Conservation (phyloP, 768 basidiomycete genomes). For the Termitomyces titanicus region DNA sequence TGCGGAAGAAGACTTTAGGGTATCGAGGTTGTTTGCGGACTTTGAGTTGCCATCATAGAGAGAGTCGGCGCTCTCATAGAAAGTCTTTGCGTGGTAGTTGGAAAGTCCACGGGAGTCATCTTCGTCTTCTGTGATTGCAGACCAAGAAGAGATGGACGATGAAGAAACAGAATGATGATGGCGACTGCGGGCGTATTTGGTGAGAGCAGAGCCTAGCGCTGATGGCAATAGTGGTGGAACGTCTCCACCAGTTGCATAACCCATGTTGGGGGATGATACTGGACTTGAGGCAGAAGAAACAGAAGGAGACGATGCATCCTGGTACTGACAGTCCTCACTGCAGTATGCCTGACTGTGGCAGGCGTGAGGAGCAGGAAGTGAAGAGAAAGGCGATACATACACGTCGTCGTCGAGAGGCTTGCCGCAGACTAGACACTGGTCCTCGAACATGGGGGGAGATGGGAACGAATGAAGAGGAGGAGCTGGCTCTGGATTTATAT, state of each 20-base stretch:
- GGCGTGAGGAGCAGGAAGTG: conserved; percentile 15
- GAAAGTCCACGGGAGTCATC: conserved; percentile 40
- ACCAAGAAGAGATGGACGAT: conserved; percentile 65
- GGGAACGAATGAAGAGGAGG: conserved; percentile 9
- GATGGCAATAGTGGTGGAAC: conserved; percentile 67
- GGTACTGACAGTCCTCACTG: conserved; percentile 61
- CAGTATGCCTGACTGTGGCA: conserved; percentile 60
- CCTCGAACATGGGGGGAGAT: conserved; percentile 61
- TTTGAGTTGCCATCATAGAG: conserved; percentile 40
- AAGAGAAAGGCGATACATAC: conserved; percentile 35
- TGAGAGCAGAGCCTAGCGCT: conserved; percentile 56
- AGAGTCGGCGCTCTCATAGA: conserved; percentile 36
- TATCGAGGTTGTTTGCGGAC: conserved; percentile 32
- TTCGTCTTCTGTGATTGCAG: conserved; percentile 62
- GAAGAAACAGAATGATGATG: conserved; percentile 56
- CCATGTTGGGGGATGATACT: conserved; percentile 63
- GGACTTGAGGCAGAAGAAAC: conserved; percentile 66
- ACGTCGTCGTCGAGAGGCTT: conserved; percentile 59
- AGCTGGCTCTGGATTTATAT: conserved; percentile 27
- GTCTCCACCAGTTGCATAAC: conserved; percentile 50
- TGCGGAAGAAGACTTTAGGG: conserved; percentile 35
- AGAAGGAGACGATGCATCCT: conserved; percentile 63
- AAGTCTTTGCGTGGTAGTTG: conserved; percentile 28
- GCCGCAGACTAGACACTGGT: conserved; percentile 72
- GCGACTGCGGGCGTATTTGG: conserved; percentile 35